Evolutionary conservation across 371 early-diverging fungal species (phyloP).

Genomic region (Actinomucor elegans): DNA sequence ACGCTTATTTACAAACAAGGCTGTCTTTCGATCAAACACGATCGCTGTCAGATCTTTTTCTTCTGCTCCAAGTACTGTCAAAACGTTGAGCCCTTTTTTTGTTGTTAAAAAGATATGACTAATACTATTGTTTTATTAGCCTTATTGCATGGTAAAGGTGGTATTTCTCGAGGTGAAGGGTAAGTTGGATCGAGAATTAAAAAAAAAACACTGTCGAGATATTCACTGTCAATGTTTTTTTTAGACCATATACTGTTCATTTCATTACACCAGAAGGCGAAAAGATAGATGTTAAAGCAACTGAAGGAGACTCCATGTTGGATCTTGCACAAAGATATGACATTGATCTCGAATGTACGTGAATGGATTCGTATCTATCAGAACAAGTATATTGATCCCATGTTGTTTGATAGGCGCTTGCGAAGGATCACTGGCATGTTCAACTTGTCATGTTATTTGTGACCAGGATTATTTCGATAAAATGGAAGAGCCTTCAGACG

Average conservation of each 20-base stretch:
- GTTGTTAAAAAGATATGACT: no score
- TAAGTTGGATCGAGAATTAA: no score
- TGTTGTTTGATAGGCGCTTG: constrained; percentile 79
- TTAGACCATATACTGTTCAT: constrained; percentile 55
- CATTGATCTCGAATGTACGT: constrained; percentile 93
- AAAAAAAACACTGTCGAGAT: no score
- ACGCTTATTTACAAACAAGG: constrained; percentile 30
- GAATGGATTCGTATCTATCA: neutral
- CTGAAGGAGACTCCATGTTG: constrained; percentile 87
- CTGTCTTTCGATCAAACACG: constrained; percentile 11
- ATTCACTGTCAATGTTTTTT: neutral
- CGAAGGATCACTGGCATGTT: constrained; percentile 96
- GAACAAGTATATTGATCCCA: neutral
- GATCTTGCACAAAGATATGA: constrained; percentile 95
- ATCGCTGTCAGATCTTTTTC: constrained; percentile 20
- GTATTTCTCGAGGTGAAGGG: constrained; percentile 39
- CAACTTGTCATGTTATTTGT: constrained; percentile 97
- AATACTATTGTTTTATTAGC: constrained; percentile 17
- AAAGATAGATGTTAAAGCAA: constrained; percentile 72
- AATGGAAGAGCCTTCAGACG: constrained; percentile 93
- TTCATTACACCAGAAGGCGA: constrained; percentile 78
- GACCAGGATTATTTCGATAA: constrained; percentile 85
- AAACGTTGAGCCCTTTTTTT: no score
- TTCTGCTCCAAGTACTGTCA: constrained; percentile 30
- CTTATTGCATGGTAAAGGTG: constrained; percentile 33